Base-by-base conservation (phyloP, 768 basidiomycete genomes). In the Leccinum olivaceopallidum region DNA sequence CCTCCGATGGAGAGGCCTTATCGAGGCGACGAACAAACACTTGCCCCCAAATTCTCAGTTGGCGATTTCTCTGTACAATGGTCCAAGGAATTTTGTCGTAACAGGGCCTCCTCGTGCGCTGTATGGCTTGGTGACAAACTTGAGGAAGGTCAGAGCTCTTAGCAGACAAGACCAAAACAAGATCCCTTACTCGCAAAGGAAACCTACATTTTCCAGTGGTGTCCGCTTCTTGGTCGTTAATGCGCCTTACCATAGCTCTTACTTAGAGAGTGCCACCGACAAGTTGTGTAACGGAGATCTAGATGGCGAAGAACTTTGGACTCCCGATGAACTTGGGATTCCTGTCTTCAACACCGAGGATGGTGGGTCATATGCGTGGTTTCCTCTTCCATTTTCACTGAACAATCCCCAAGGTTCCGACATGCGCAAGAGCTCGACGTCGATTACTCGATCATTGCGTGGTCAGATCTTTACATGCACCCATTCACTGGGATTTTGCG, bases 321-420 rank as follows among this genome's bases (percentile, higher is more conserved):
- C 28, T 92, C 71, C 76, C 67, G 75, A 78, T 32, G 88, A 92
- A 44, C 78, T 98, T 52, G 82, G 80, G 42, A 89, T 97, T 64
- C 86, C 94, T 6, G 92, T 98, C 20, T 98, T 85, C 75, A 84
- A 98, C 74, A 98, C 96, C 0, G 95, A 96, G 70, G 84, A 89
- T 80, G 97, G 95, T 94, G 67, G 60, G 86, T 42, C 79, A 32
- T 58, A 56, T 58, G 52, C 24, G 44, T 60, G 49, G 65, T 53
- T 63, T 66, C 53, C 73, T 26, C 68, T 65, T 52, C 56, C 53
- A 48, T 53, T 61, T 44, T 62, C 52, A 55, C 68, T 74, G 16
- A 71, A 54, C 7, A 13, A 36, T 30, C 14, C 51, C 8, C 1
- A 56, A 96, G 95, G 96, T 56, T 84, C 88, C 52, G 95, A 99